Percentiles rank a stretch among this genome's conserved stretches.
Evolutionary conservation across 768 basidiomycete species (phyloP).

Genomic region (Mycena polygramma): DNA sequence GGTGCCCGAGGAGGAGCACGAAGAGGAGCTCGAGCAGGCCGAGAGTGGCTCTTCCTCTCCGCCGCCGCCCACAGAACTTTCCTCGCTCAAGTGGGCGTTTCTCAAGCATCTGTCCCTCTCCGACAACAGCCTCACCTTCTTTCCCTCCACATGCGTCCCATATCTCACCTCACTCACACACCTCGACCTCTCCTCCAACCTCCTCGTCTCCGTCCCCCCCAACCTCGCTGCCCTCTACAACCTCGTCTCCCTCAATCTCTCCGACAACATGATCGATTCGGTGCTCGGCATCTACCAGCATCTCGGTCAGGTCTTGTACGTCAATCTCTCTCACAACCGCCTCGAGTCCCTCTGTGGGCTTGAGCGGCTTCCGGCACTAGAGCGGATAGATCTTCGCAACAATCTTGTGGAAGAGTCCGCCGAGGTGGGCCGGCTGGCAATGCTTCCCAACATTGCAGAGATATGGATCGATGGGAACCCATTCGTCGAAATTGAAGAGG

Average conservation of each 20-base stretch:
- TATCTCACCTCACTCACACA: constrained; percentile 82
- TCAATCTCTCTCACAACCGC: constrained; percentile 90
- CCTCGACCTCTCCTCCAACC: constrained; percentile 92
- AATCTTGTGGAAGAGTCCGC: constrained; percentile 87
- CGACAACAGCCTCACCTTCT: constrained; percentile 85
- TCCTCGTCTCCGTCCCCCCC: constrained; percentile 88
- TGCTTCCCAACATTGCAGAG: constrained; percentile 82
- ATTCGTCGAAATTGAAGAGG: constrained; percentile 77
- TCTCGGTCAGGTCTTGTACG: constrained; percentile 79
- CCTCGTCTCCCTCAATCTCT: constrained; percentile 92
- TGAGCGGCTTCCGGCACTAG: constrained; percentile 87
- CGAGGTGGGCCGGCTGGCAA: constrained; percentile 87
- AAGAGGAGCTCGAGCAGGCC: constrained; percentile 52
- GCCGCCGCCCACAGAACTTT: constrained; percentile 55
- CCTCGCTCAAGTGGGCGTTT: constrained; percentile 78
- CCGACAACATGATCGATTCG: constrained; percentile 98
- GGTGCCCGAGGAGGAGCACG: constrained; percentile 68
- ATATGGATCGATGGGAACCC: constrained; percentile 92
- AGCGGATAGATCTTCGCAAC: constrained; percentile 85
- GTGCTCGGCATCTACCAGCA: constrained; percentile 89
- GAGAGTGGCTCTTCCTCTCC: constrained; percentile 44
- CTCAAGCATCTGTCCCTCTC: constrained; percentile 82
- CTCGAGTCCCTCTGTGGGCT: constrained; percentile 96
- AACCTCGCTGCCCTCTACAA: constrained; percentile 81
- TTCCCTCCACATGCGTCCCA: constrained; percentile 75